phyloP scores from a whole-genome alignment of 78 protist genomes.

The Dictyostelium citrinum region DNA sequence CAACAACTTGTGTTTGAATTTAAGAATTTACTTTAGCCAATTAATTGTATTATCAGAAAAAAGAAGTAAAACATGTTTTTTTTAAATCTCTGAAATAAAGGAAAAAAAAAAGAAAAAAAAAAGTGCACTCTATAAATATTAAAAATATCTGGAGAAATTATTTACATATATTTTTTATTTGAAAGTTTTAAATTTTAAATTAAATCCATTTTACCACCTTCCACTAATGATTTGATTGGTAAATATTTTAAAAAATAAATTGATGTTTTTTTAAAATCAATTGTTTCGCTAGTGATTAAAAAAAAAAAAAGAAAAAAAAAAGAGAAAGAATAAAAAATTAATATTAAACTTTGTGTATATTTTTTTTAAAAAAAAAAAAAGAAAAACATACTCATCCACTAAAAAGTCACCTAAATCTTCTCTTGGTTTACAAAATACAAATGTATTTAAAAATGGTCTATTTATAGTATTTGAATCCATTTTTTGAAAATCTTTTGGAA shows the following conservation, averaged over 20 bases:
- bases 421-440: slow-evolving; percentile 42
- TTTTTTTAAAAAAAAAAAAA: background rate
- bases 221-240: slow-evolving; percentile 21
- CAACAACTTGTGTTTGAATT: too few species aligned
- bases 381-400: slow-evolving; percentile 33
- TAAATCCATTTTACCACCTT: slow-evolving; percentile 25
- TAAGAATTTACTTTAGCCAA: too few species aligned
- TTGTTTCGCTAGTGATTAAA: background rate
- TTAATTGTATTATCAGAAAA: too few species aligned
- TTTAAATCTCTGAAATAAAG: too few species aligned
- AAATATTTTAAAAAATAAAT: slow-evolving; percentile 44
- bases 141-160: too few species aligned
- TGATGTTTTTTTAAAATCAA: slow-evolving; percentile 18
- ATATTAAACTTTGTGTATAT: too few species aligned
- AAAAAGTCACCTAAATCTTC: slow-evolving; percentile 19
- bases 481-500: background rate
- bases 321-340: background rate
- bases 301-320: background rate
- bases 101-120: too few species aligned
- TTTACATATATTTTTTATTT: background rate
- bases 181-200: background rate
- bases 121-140: too few species aligned
- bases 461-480: background rate
- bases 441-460: slow-evolving; percentile 3
- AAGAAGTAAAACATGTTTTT: too few species aligned